phyloP scores from a whole-genome alignment of 2,329 filamentous ascomycete species.

The Xylaria arbuscula region DNA sequence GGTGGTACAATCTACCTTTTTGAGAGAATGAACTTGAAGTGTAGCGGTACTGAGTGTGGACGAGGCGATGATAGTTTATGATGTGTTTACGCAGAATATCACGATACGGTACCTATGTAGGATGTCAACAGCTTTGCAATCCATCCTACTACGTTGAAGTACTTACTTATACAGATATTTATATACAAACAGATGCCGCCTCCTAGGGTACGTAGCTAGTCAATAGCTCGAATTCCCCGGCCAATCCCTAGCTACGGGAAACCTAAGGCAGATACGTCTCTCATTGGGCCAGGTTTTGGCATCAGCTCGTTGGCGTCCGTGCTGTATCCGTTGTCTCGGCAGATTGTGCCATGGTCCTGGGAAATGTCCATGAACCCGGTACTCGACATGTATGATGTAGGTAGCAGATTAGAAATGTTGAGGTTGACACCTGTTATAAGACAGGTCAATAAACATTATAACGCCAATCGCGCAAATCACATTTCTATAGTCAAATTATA shows the following conservation, averaged over 20 bases:
- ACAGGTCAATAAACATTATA: not conserved
- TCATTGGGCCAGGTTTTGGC: not conserved
- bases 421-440: not conserved
- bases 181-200: not conserved
- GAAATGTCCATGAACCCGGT: not conserved
- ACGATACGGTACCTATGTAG: too few relatives aligned
- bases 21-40: too few relatives aligned
- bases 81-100: too few relatives aligned
- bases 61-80: too few relatives aligned
- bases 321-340: not conserved
- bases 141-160: too few relatives aligned
- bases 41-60: too few relatives aligned
- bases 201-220: too few relatives aligned
- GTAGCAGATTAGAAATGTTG: not conserved
- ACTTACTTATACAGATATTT: too few relatives aligned
- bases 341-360: not conserved
- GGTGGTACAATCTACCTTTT: too few relatives aligned
- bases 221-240: not conserved
- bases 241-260: not conserved
- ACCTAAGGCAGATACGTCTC: not conserved
- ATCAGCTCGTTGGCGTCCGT: not conserved
- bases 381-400: not conserved
- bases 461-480: too few relatives aligned
- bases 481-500: too few relatives aligned
- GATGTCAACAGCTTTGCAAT: too few relatives aligned